Base-by-base conservation (phyloP, 805 yeast species). In the Cyberlindnera lachancei region DNA sequence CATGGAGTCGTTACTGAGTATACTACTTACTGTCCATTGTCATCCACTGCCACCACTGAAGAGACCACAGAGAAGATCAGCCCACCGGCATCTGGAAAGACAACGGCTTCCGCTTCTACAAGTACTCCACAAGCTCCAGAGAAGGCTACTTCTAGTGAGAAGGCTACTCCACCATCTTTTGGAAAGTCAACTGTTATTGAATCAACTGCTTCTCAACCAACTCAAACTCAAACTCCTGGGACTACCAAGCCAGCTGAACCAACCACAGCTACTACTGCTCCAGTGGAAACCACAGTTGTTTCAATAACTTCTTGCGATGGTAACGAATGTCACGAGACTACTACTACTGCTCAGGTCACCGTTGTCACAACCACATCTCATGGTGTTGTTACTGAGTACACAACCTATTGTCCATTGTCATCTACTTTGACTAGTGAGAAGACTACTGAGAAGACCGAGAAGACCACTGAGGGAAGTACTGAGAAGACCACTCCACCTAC, bases 151-250 rank as follows among this genome's bases (percentile, higher is more conserved):
- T n/a, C n/a, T n/a, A n/a, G n/a, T n/a, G n/a, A n/a, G n/a, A n/a
- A n/a, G n/a, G n/a, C n/a, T n/a, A n/a, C n/a, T n/a, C n/a, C n/a
- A n/a, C n/a, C n/a, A n/a, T n/a, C n/a, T n/a, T n/a, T n/a, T n/a
- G n/a, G n/a, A n/a, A n/a, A n/a, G n/a, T n/a, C n/a, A n/a, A n/a
- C n/a, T n/a, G n/a, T n/a, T n/a, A n/a, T n/a, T n/a, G n/a, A n/a
- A n/a, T n/a, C n/a, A n/a, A n/a, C n/a, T n/a, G n/a, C n/a, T 7
- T 52, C 62, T 23, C 53, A 61, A 26, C 51, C 55, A 25, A 53
- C 55, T 25, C 44, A 42, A 34, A 61, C 67, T 20, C 41, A 50
- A 25, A 15, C 30, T 7, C 44, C 45, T 22, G 46, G 38, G 4
- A 53, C 31, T 27, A 67, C 67, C 9, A 11, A 25, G n/a, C 8